phyloP scores from a whole-genome alignment of 208 protist genomes.

The Willaertia magna region DNA sequence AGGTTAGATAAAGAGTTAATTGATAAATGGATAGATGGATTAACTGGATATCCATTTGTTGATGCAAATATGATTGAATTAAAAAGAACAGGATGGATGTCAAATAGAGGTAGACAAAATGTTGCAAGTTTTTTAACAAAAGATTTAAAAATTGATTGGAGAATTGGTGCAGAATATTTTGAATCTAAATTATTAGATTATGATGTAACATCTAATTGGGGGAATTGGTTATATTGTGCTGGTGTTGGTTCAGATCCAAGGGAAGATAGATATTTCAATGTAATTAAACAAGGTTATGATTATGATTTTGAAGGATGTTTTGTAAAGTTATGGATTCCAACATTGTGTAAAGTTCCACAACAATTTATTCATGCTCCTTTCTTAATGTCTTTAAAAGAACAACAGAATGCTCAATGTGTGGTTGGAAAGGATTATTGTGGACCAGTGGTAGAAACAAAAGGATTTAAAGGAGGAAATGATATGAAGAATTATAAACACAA shows the following conservation, averaged over 20 bases:
- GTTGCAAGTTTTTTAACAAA: constrained; percentile 63
- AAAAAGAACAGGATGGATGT: constrained; percentile 54
- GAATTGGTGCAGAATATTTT: constrained; percentile 67
- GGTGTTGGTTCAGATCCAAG: not conserved
- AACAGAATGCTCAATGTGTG: too few species aligned
- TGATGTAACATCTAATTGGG: constrained; percentile 45
- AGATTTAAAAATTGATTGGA: constrained; percentile 70
- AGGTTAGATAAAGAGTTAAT: not conserved
- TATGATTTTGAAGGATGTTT: not conserved
- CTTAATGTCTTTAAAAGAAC: too few species aligned
- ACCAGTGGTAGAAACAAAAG: too few species aligned
- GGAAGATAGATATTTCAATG: not conserved
- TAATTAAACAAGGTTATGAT: not conserved
- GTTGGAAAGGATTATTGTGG: too few species aligned
- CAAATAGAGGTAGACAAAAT: constrained; percentile 54
- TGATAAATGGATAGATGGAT: constrained; percentile 42
- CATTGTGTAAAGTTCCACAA: not conserved
- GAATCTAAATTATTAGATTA: constrained; percentile 64
- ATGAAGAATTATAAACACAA: too few species aligned
- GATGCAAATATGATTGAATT: constrained; percentile 76
- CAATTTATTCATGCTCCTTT: not conserved
- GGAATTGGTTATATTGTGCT: not conserved
- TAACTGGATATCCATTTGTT: constrained; percentile 68
- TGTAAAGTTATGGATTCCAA: not conserved
- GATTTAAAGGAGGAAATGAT: too few species aligned